A percentile compares a stretch with the other conserved stretches of the same genome.
These are phyloP conservation scores for Solanum dulcamara DNA, from an alignment of 257 asterid genomes.

Conservation along the genomic window DNA sequence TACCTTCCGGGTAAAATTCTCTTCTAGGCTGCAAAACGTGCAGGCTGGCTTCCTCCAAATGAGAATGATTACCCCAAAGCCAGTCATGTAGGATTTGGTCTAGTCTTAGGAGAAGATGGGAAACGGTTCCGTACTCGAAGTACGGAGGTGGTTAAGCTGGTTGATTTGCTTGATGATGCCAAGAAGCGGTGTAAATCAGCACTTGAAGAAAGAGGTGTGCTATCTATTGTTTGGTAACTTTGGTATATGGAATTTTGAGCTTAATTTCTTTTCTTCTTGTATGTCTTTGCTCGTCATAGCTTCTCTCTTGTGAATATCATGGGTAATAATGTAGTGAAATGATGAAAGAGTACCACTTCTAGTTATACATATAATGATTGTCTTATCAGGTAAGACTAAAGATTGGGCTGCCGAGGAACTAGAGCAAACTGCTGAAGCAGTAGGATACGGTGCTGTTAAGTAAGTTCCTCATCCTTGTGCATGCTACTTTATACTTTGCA, in stretches of 20 bases:
- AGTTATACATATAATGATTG: neutral
- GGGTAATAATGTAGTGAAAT: neutral
- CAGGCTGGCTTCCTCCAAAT: slow-evolving; percentile 86
- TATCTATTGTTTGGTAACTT: neutral
- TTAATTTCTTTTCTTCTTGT: neutral
- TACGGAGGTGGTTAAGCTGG: slow-evolving; percentile 81
- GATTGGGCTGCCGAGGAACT: slow-evolving; percentile 89
- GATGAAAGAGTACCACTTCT: neutral
- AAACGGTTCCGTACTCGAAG: slow-evolving; percentile 84
- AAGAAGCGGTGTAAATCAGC: slow-evolving; percentile 63
- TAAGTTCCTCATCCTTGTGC: slow-evolving; percentile 19
- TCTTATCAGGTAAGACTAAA: slow-evolving; percentile 53
- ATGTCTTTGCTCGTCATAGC: neutral
- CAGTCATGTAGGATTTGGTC: slow-evolving; percentile 89
- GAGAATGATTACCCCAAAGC: slow-evolving; percentile 56
- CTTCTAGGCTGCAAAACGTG: slow-evolving; percentile 76
- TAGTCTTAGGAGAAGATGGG: slow-evolving; percentile 91
- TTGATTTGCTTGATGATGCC: slow-evolving; percentile 90
- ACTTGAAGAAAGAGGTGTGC: slow-evolving; percentile 66
- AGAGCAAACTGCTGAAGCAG: slow-evolving; percentile 85
- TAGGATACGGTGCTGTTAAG: slow-evolving; percentile 98
- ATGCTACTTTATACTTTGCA: neutral
- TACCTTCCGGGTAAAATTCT: slow-evolving; percentile 4
- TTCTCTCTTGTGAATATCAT: neutral
- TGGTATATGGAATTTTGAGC: neutral